Conservation (phyloP, 2,329 filamentous ascomycete genomes). For the Lasiodiplodia citricola region DNA sequence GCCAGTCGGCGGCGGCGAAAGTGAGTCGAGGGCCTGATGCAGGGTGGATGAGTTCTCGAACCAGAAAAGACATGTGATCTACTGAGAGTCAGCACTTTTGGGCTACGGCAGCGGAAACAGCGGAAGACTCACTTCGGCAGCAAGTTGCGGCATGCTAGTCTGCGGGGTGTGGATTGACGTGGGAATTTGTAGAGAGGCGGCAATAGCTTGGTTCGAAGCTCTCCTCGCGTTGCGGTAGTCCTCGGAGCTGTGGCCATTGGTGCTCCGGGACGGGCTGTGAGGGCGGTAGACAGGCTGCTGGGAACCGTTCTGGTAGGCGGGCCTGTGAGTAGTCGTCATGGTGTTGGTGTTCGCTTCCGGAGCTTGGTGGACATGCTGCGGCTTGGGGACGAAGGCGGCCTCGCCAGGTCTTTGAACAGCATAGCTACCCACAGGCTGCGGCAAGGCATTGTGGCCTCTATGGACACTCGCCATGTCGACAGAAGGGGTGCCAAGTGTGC, state of each 20-base stretch:
- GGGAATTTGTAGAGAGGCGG: slow-evolving; percentile 38
- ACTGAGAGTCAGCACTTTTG: slow-evolving; percentile 5
- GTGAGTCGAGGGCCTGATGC: slow-evolving; percentile 71
- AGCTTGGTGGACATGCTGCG: slow-evolving; percentile 29
- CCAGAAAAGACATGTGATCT: slow-evolving; percentile 98
- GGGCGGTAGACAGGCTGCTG: slow-evolving; percentile 8
- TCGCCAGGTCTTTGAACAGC: slow-evolving; percentile 21
- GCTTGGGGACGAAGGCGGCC: slow-evolving; percentile 18
- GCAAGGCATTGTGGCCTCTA: slow-evolving; percentile 14
- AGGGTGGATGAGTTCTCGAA: slow-evolving; percentile 88
- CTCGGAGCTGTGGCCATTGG: slow-evolving; percentile 1
- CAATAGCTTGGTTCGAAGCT: slow-evolving; percentile 29
- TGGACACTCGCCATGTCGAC: slow-evolving; percentile 33
- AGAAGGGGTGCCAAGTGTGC: slow-evolving; percentile 39
- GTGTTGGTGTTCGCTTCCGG: slow-evolving; percentile 27
- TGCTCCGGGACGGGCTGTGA: neutral
- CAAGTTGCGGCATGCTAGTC: slow-evolving; percentile 46
- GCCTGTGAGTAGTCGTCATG: slow-evolving; percentile 5
- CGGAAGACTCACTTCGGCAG: slow-evolving; percentile 41
- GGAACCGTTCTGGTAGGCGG: slow-evolving; percentile 13
- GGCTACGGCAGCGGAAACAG: slow-evolving; percentile 13
- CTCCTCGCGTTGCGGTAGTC: slow-evolving; percentile 15
- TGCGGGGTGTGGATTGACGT: slow-evolving; percentile 45
- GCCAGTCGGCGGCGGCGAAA: slow-evolving; percentile 51
- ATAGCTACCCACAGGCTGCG: slow-evolving; percentile 12